Conservation (phyloP, 768 basidiomycete species). For the Naganishia friedmannii region DNA sequence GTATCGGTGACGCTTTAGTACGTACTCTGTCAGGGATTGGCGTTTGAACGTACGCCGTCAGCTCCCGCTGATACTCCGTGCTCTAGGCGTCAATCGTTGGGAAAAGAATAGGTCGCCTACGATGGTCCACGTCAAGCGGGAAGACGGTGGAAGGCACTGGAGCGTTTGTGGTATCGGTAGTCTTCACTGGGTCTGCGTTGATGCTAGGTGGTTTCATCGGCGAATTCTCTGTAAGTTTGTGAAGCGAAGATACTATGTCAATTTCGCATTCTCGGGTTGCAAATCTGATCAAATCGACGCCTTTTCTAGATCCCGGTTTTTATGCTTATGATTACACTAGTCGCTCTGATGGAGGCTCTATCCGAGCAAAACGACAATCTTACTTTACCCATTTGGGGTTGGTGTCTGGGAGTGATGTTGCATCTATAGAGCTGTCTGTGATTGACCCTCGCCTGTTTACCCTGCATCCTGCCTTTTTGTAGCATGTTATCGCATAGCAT, state of each 20-base stretch:
- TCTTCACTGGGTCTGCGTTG: conserved; percentile 67
- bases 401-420: conserved; percentile 74
- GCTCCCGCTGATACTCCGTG: neutral
- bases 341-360: conserved; percentile 79
- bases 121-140: conserved; percentile 77
- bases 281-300: neutral
- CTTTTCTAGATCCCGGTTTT: conserved; percentile 65
- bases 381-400: conserved; percentile 91
- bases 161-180: conserved; percentile 72
- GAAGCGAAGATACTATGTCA: neutral
- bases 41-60: neutral
- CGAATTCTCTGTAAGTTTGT: conserved; percentile 68
- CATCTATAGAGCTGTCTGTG: no score
- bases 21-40: conserved; percentile 43
- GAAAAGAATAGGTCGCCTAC: conserved; percentile 70
- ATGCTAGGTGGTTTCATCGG: conserved; percentile 69
- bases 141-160: conserved; percentile 91
- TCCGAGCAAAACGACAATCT: conserved; percentile 97
- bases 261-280: neutral
- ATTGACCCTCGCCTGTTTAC: neutral
- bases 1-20: conserved; percentile 90
- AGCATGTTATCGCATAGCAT: neutral
- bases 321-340: conserved; percentile 61
- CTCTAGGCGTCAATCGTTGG: conserved; percentile 85
- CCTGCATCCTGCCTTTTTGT: neutral